A percentile compares a stretch with the other conserved stretches of the same genome.
These are phyloP conservation scores for Lentinula boryana DNA, from an alignment of 768 basidiomycete species.

Conservation along the genomic window DNA sequence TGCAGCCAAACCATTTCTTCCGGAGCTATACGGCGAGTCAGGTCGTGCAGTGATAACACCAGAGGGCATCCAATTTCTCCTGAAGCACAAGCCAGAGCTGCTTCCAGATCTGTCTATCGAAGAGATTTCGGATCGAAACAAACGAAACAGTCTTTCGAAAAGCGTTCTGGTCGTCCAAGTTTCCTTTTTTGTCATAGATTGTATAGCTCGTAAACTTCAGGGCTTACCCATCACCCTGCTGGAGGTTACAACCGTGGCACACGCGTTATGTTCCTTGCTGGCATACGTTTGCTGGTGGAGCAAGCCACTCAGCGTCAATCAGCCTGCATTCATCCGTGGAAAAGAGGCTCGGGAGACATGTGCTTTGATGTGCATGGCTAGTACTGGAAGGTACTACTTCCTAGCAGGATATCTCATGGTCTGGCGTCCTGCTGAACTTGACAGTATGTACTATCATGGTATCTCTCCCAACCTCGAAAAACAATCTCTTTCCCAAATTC, in stretches of 20 bases:
- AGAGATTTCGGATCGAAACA: conserved; percentile 13
- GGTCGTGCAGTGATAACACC: neutral
- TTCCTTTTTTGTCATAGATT: conserved; percentile 14
- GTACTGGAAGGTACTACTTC: neutral
- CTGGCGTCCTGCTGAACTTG: neutral
- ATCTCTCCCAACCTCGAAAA: neutral
- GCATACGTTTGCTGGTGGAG: conserved; percentile 17
- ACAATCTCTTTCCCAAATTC: neutral
- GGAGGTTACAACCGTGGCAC: conserved; percentile 14
- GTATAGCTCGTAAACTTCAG: conserved; percentile 7
- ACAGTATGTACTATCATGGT: neutral
- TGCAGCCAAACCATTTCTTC: neutral
- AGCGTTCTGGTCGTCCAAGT: conserved; percentile 12
- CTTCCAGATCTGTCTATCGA: neutral
- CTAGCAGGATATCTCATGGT: neutral
- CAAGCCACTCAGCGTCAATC: conserved; percentile 15
- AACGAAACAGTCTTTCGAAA: conserved; percentile 13
- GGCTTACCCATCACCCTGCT: conserved; percentile 13
- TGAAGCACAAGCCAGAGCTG: neutral
- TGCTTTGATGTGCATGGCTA: neutral
- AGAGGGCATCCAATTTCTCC: neutral
- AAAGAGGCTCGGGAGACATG: neutral
- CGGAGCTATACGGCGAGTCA: neutral
- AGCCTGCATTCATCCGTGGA: conserved; percentile 5
- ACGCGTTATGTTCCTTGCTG: conserved; percentile 11